Conservation (phyloP, 495 filamentous ascomycete genomes). For the Bathelium albidoporum region DNA sequence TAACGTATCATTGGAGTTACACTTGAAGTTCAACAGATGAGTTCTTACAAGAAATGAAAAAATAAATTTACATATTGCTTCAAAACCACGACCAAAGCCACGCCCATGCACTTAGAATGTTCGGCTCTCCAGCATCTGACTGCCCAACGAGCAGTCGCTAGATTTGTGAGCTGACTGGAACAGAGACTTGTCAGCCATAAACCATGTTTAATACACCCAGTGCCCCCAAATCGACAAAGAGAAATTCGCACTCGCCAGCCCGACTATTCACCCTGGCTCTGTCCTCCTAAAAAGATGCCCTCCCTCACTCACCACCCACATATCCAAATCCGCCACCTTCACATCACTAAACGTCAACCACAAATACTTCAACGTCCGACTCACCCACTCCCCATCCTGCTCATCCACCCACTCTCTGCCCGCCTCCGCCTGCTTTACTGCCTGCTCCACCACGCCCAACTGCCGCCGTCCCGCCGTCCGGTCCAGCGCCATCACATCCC, state of each 20-base stretch:
- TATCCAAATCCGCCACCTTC: constrained; percentile 2
- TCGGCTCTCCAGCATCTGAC: too few relatives aligned
- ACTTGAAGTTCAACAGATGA: too few relatives aligned
- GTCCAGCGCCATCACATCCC: background rate
- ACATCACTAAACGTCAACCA: constrained; percentile 8
- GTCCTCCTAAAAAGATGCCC: constrained; percentile 9
- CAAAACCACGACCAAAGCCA: background rate
- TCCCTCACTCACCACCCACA: constrained; percentile 7
- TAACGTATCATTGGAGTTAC: too few relatives aligned
- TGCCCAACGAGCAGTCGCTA: too few relatives aligned
- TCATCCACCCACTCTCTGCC: constrained; percentile 6
- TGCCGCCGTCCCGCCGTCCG: background rate
- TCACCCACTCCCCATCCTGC: background rate
- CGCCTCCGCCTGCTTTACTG: background rate
- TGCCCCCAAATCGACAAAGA: background rate
- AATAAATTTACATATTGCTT: background rate
- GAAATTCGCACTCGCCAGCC: background rate
- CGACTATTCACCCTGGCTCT: background rate
- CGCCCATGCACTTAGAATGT: too few relatives aligned
- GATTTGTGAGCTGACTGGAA: too few relatives aligned
- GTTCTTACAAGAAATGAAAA: background rate
- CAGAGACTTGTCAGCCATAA: too few relatives aligned
- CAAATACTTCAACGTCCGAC: constrained; percentile 5
- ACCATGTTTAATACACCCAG: background rate
- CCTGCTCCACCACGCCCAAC: background rate